phyloP scores from a whole-genome alignment of 805 yeast genomes.

The Kluyveromyces wickerhamii region DNA sequence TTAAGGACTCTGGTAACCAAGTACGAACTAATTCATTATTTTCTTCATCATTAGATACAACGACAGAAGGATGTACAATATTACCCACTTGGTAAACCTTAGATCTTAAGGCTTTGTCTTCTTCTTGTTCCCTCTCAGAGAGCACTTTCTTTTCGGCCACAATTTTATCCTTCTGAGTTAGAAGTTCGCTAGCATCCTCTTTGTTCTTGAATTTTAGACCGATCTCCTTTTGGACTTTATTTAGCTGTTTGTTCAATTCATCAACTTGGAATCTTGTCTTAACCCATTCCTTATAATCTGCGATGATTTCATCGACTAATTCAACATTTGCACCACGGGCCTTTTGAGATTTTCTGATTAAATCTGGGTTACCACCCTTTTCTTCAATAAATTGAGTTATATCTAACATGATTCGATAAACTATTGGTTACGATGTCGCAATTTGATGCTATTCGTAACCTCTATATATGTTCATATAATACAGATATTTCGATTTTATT shows the following conservation, averaged over 20 bases:
- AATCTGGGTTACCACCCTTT: slow-evolving; percentile 94
- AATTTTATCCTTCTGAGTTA: slow-evolving; percentile 72
- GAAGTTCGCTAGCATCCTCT: slow-evolving; percentile 83
- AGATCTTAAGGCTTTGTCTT: slow-evolving; percentile 62
- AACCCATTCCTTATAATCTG: slow-evolving; percentile 89
- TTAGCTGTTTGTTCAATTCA: slow-evolving; percentile 78
- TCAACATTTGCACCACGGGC: slow-evolving; percentile 95
- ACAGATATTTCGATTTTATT: too few relatives aligned
- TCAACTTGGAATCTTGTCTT: slow-evolving; percentile 83
- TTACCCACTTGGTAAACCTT: slow-evolving; percentile 92
- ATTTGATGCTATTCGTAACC: too few relatives aligned
- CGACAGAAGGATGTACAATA: slow-evolving; percentile 87
- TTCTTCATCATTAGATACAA: slow-evolving; percentile 79
- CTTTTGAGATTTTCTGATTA: slow-evolving; percentile 77
- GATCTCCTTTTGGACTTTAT: slow-evolving; percentile 86
- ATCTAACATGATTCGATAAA: slow-evolving; percentile 63
- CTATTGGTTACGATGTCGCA: too few relatives aligned
- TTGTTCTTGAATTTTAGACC: slow-evolving; percentile 89
- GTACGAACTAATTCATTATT: slow-evolving; percentile 80
- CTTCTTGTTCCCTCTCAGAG: slow-evolving; percentile 62
- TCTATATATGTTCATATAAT: too few relatives aligned
- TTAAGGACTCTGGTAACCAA: slow-evolving; percentile 75
- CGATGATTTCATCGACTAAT: slow-evolving; percentile 89
- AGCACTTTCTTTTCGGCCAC: slow-evolving; percentile 62
- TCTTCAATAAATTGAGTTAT: slow-evolving; percentile 87